Evolutionary conservation across 352 stramenopile genomes (phyloP), one percentile per base, ranked within the genome.

Genomic region (Globisporangium cystogenes): DNA sequence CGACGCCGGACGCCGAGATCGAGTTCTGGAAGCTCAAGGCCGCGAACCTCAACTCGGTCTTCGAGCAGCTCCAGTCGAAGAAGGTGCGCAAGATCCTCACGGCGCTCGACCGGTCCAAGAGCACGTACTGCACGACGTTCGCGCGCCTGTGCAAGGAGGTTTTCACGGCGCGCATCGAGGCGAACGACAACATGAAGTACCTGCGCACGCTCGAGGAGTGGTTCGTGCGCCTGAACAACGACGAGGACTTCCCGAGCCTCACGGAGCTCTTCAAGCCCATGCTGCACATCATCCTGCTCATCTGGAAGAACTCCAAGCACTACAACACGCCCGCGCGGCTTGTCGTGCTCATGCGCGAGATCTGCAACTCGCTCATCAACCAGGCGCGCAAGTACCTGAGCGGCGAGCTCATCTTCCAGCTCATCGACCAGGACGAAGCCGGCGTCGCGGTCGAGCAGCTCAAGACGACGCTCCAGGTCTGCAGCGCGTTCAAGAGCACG

Each of bases 261-360:
- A 83, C 81, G 2, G 75, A 96, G 50, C 72, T 98, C 20, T 99
- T 99, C 76, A 99, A 98, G 70, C 96, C 96, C n/a, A 98, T 98
- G 76, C 72, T 99, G 16, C 96, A 99, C 65, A 98, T 98, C 51
- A 96, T 99, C 15, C 76, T 99, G 56, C 71, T 99, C 21, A 99
- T 99, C 59, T 99, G 96, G 96, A 99, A 99, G 68, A 98, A 99
- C 74, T 98, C 93, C 24, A 97, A 97, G 68, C 89, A 98, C 71
- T 99, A 99, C 86, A 99, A 99, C 71, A 98, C 94, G 8, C 91
- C 96, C 0, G 91, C 90, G 21, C 73, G 96, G 1, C 81, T 99
- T 33, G 96, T 99, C 1, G 94, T 99, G 36, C 74, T 99, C 42
- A 97, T 99, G 75, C 83, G 94, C 39, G 93, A 99, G 74, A 98